Conservation (phyloP, 768 basidiomycete genomes). For the Kwoniella dendrophila region DNA sequence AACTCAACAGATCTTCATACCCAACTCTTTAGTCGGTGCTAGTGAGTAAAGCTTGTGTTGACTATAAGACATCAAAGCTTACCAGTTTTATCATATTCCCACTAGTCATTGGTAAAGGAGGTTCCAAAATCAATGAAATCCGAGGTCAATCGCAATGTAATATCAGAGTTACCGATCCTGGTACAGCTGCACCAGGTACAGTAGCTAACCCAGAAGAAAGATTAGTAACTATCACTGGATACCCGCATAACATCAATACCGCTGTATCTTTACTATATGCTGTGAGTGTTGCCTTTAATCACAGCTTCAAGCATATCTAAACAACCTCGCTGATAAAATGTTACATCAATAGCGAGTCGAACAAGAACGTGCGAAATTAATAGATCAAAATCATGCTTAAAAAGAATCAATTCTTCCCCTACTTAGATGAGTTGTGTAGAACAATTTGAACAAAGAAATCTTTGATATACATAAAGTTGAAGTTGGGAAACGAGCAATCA, state of each 20-base stretch:
- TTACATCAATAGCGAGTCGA: conserved; percentile 14
- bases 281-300: background rate
- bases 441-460: too few relatives aligned
- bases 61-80: background rate
- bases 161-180: conserved; percentile 98
- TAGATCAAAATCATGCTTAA: conserved; percentile 3
- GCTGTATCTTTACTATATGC: conserved; percentile 77
- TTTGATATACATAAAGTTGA: too few relatives aligned
- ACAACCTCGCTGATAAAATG: background rate
- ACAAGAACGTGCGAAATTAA: conserved; percentile 23
- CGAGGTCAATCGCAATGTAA: conserved; percentile 91
- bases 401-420: background rate
- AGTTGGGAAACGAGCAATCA: too few relatives aligned
- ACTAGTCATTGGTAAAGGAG: conserved; percentile 94
- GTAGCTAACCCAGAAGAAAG: conserved; percentile 67
- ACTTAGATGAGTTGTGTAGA: too few relatives aligned
- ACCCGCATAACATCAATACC: conserved; percentile 91
- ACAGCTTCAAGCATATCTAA: too few relatives aligned
- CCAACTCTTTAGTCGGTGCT: conserved; percentile 84
- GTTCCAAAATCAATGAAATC: conserved; percentile 98
- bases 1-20: conserved; percentile 97
- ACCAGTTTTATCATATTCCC: background rate
- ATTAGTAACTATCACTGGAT: conserved; percentile 95
- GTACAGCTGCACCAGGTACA: conserved; percentile 70
- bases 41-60: conserved; percentile 43